Evolutionary conservation across 2,329 filamentous ascomycete genomes (phyloP).

Genomic region (Coccinonectria pachysandricola): DNA sequence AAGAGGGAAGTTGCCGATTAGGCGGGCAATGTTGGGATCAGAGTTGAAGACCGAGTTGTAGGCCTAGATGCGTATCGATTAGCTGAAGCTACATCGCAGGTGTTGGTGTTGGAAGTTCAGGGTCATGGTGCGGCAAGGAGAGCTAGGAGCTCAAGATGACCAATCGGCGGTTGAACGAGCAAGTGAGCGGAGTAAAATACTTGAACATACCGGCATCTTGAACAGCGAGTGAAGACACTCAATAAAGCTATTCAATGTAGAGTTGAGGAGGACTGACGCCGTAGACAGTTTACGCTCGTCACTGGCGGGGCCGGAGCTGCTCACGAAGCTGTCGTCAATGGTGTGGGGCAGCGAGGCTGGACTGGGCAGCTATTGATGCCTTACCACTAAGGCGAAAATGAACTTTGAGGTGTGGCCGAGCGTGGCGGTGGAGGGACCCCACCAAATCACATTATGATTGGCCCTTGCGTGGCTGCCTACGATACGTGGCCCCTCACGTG

Average conservation of each 20-base stretch:
- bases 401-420: no score
- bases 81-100: no score
- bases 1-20: slow-evolving; percentile 84
- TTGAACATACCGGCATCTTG: slow-evolving; percentile 37
- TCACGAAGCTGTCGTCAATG: slow-evolving; percentile 24
- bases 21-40: slow-evolving; percentile 55
- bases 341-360: slow-evolving; percentile 18
- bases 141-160: slow-evolving; percentile 7
- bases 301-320: slow-evolving; percentile 21
- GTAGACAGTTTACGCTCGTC: slow-evolving; percentile 18
- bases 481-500: slow-evolving; percentile 22
- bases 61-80: slow-evolving; percentile 45
- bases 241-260: slow-evolving; percentile 13
- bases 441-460: no score
- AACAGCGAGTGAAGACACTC: slow-evolving; percentile 14
- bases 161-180: slow-evolving; percentile 1
- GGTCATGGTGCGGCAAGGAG: slow-evolving; percentile 7
- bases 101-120: slow-evolving; percentile 1
- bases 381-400: slow-evolving; percentile 4
- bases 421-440: no score
- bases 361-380: slow-evolving; percentile 13
- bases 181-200: background rate
- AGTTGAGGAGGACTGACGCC: slow-evolving; percentile 5
- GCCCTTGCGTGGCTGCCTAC: slow-evolving; percentile 27
- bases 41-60: slow-evolving; percentile 96